These are phyloP conservation scores for Periconia macrospinosa DNA, from an alignment of 2,329 filamentous ascomycete species.

Conservation along the genomic window DNA sequence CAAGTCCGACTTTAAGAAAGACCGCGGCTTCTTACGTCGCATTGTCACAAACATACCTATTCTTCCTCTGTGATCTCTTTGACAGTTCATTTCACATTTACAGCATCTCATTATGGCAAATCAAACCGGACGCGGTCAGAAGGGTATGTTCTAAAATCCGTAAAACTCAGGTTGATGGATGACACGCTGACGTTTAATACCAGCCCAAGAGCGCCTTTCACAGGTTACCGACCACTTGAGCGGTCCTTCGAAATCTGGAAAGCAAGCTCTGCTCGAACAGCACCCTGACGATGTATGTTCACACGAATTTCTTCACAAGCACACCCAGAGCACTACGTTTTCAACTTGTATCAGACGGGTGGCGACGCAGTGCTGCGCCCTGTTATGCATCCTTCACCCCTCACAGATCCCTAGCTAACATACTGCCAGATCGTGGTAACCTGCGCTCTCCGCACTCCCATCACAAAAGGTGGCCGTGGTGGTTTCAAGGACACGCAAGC, in stretches of 20 bases:
- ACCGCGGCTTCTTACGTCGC: conserved; percentile 1
- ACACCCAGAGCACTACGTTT: neutral
- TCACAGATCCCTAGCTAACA: neutral
- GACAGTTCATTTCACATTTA: conserved; percentile 1
- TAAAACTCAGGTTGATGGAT: neutral
- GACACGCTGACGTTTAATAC: conserved; percentile 13
- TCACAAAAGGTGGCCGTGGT: conserved; percentile 92
- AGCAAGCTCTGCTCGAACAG: conserved; percentile 52
- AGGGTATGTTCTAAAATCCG: conserved; percentile 13
- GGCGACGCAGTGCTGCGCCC: neutral
- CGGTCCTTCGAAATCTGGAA: conserved; percentile 41
- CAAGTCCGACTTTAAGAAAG: conserved; percentile 13
- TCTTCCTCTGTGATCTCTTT: neutral
- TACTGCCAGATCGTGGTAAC: conserved; percentile 74
- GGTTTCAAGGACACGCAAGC: conserved; percentile 93
- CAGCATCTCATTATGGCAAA: conserved; percentile 36
- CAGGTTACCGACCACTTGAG: conserved; percentile 62
- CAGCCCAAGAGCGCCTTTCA: conserved; percentile 61
- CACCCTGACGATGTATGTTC: conserved; percentile 58
- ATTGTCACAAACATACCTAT: neutral
- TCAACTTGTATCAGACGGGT: neutral
- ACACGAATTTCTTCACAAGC: neutral
- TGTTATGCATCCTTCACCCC: neutral
- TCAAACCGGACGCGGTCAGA: conserved; percentile 34
- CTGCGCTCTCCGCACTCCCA: conserved; percentile 83